Evolutionary conservation across 306 rosid genomes (phyloP).

Genomic region (Mimosa pudica): DNA sequence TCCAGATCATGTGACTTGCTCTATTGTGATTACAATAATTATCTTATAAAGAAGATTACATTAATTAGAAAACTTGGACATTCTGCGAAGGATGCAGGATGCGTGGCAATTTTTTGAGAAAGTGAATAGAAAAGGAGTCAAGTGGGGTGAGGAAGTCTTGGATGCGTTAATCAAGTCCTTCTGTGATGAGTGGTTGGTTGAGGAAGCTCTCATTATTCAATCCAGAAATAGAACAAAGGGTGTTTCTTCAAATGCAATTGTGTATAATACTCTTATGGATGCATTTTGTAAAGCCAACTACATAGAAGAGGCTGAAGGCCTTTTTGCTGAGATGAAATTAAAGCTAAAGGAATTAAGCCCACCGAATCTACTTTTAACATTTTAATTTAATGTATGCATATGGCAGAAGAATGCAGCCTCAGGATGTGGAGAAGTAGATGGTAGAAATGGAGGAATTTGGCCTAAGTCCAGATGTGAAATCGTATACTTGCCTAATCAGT

Average conservation of each 20-base stretch:
- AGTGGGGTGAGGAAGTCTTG: slow-evolving; percentile 76
- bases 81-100: slow-evolving; percentile 78
- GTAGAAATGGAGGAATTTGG: slow-evolving; percentile 81
- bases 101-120: slow-evolving; percentile 86
- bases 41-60: too few relatives aligned
- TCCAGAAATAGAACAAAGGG: slow-evolving; percentile 78
- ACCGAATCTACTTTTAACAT: slow-evolving; percentile 68
- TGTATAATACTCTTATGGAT: slow-evolving; percentile 79
- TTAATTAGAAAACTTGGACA: slow-evolving; percentile 74
- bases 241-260: slow-evolving; percentile 60
- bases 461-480: slow-evolving; percentile 69
- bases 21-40: slow-evolving; percentile 70
- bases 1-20: slow-evolving; percentile 87
- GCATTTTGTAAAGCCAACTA: slow-evolving; percentile 67
- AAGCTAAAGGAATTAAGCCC: slow-evolving; percentile 71
- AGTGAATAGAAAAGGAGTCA: slow-evolving; percentile 83
- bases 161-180: slow-evolving; percentile 78
- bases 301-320: slow-evolving; percentile 90
- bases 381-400: slow-evolving; percentile 81
- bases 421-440: slow-evolving; percentile 73
- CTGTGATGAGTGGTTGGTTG: slow-evolving; percentile 77
- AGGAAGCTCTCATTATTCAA: slow-evolving; percentile 80
- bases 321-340: slow-evolving; percentile 82
- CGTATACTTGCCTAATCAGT: slow-evolving; percentile 79
- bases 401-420: slow-evolving; percentile 83